Base-by-base conservation (phyloP, 148 eudicot species). In the Rhododendron williamsianum region DNA sequence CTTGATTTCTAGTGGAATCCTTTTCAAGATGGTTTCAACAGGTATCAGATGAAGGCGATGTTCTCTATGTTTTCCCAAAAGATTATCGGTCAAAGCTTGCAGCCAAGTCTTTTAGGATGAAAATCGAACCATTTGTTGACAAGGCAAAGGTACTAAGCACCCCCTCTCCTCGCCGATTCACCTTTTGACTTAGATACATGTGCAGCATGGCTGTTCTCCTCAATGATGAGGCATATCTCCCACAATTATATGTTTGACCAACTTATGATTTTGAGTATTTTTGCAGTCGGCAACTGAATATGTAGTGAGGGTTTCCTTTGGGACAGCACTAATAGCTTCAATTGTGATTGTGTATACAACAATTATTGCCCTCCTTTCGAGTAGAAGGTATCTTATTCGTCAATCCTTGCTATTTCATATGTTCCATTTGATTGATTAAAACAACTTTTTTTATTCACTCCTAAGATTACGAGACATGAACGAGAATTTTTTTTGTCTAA, bases 41-140 rank as follows among this genome's bases (percentile, higher is more conserved):
- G 99, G 99, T 96, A 30, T 96, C 99, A 65, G 97, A 95, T 86
- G 99, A 95, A 89, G 99, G 99, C 41, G 99, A 96, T 87, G 92
- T 95, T 85, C 87, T 96, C 36, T 96, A 95, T 88, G 98, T 93
- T 83, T 96, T 95, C 73, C 97, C 94, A 43, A 93, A 91, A 86
- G 99, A 91, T 88, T 97, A 91, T 78, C 98, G 98, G 58, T 91
- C 96, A 36, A 93, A 94, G 88, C 99, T 97, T 82, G 87, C 92
- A 82, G 93, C 94, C 51, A 97, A 95, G 89, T 97, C 99, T 54
- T 85, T 97, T 69, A 86, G 94, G 91, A 92, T 97, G 86, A 97
- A 94, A 89, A 83, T 94, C 78, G 99, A 97, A 91, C 99, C 99
- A 38, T 88, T 89, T 86, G 45, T 94, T 84, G 98, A 97, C 45